Percentiles rank a stretch among this genome's conserved stretches.
Evolutionary conservation across 2,329 filamentous ascomycete species (phyloP).

Genomic region (Calonectria multiphialidica): DNA sequence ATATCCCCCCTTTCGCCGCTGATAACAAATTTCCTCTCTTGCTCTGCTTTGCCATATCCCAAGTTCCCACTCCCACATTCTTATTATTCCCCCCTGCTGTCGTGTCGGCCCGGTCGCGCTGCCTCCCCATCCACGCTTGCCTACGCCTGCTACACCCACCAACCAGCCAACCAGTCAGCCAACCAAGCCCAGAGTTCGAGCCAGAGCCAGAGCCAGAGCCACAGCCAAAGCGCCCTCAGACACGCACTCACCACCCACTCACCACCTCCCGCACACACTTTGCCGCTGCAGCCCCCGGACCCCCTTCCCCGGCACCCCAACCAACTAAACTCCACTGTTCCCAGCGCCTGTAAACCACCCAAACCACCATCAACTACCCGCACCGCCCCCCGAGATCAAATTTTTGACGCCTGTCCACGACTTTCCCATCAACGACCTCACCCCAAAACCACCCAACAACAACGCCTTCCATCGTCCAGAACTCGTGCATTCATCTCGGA

Average conservation of each 20-base stretch:
- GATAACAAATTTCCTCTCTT: constrained; percentile 29
- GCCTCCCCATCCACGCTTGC: constrained; percentile 18
- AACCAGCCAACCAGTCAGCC: neutral
- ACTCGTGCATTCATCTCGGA: constrained; percentile 46
- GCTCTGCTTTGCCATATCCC: constrained; percentile 7
- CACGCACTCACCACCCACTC: neutral
- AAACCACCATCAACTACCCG: constrained; percentile 36
- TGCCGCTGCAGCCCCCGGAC: constrained; percentile 22
- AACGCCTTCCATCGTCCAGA: constrained; percentile 47
- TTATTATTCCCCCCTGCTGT: constrained; percentile 11
- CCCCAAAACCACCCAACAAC: constrained; percentile 49
- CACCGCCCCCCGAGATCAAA: constrained; percentile 44
- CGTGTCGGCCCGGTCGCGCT: constrained; percentile 14
- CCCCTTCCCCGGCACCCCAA: constrained; percentile 29
- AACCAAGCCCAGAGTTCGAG: neutral
- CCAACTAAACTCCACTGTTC: constrained; percentile 38
- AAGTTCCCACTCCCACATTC: constrained; percentile 13
- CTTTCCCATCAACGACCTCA: constrained; percentile 44
- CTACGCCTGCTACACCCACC: constrained; percentile 4
- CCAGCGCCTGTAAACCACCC: constrained; percentile 37
- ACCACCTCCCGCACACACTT: neutral
- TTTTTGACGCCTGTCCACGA: constrained; percentile 48
- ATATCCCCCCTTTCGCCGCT: constrained; percentile 23
- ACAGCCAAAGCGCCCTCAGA: constrained; percentile 31
- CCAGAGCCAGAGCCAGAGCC: neutral